phyloP scores from a whole-genome alignment of 257 asterid genomes.

The Asclepias syriaca region DNA sequence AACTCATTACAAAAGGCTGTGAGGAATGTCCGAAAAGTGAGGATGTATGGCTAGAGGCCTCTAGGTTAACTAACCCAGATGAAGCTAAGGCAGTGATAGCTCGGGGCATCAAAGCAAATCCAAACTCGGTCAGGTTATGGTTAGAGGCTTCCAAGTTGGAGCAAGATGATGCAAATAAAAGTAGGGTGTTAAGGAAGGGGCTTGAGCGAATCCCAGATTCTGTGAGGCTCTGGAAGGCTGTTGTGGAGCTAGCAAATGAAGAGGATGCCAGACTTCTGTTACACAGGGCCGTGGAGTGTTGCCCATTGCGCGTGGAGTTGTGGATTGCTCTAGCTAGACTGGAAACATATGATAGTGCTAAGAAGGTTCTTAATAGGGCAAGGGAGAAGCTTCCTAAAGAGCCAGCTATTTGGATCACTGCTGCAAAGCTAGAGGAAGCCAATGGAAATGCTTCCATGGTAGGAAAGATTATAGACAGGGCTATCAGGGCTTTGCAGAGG shows the following conservation, averaged over 20 bases:
- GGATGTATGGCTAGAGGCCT: conserved; percentile 94
- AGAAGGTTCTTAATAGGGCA: conserved; percentile 79
- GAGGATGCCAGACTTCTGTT: conserved; percentile 65
- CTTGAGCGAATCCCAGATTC: conserved; percentile 82
- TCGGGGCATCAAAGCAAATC: conserved; percentile 71
- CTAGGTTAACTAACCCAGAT: conserved; percentile 60
- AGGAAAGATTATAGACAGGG: conserved; percentile 77
- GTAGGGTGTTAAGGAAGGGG: conserved; percentile 75
- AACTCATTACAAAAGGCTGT: conserved; percentile 68
- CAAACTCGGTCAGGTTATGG: conserved; percentile 86
- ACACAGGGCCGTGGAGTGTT: conserved; percentile 80
- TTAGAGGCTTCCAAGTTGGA: conserved; percentile 87
- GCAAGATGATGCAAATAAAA: conserved; percentile 59
- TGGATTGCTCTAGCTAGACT: conserved; percentile 92
- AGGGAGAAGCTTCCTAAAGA: conserved; percentile 79
- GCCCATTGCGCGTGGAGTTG: conserved; percentile 47
- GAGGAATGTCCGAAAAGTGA: conserved; percentile 84
- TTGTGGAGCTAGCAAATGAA: conserved; percentile 84
- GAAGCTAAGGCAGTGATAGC: conserved; percentile 93
- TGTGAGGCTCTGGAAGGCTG: conserved; percentile 93
- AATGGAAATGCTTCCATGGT: conserved; percentile 65
- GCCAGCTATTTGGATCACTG: conserved; percentile 90
- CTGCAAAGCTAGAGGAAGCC: conserved; percentile 91
- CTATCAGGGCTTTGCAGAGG: conserved; percentile 71
- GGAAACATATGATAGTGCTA: conserved; percentile 74